Conservation (phyloP, 1,139 yeast genomes). For the Hansenula lynferdii region DNA sequence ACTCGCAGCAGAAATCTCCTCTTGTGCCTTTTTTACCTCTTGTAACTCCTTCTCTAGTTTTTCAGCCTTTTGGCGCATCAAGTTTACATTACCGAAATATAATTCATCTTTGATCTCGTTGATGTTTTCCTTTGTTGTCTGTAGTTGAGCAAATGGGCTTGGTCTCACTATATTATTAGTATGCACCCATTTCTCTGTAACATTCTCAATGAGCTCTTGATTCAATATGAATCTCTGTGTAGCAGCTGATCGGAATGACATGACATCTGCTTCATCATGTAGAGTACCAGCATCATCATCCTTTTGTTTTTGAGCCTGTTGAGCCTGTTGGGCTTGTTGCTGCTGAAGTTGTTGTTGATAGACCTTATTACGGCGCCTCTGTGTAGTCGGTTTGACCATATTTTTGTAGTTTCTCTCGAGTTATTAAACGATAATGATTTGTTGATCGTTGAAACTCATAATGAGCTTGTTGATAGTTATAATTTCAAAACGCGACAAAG, state of each 20-base stretch:
- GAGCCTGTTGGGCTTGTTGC: constrained; percentile 6
- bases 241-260: constrained; percentile 52
- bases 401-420: background rate
- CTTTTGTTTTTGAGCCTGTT: constrained; percentile 14
- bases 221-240: constrained; percentile 43
- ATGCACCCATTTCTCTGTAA: constrained; percentile 48
- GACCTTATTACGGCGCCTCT: constrained; percentile 16
- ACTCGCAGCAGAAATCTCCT: too few relatives aligned
- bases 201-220: constrained; percentile 54
- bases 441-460: too few relatives aligned
- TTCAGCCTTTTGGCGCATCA: constrained; percentile 38
- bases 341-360: constrained; percentile 15
- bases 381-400: constrained; percentile 20
- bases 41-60: constrained; percentile 27
- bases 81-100: constrained; percentile 43
- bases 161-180: constrained; percentile 47
- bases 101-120: constrained; percentile 27
- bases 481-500: too few relatives aligned
- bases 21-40: constrained; percentile 17
- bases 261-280: constrained; percentile 65
- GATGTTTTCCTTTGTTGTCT: constrained; percentile 17
- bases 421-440: too few relatives aligned
- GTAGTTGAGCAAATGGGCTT: constrained; percentile 34
- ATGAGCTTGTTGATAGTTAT: too few relatives aligned
- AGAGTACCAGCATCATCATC: constrained; percentile 22